phyloP scores from a whole-genome alignment of 805 yeast genomes.

The Starmerella davenportii region DNA sequence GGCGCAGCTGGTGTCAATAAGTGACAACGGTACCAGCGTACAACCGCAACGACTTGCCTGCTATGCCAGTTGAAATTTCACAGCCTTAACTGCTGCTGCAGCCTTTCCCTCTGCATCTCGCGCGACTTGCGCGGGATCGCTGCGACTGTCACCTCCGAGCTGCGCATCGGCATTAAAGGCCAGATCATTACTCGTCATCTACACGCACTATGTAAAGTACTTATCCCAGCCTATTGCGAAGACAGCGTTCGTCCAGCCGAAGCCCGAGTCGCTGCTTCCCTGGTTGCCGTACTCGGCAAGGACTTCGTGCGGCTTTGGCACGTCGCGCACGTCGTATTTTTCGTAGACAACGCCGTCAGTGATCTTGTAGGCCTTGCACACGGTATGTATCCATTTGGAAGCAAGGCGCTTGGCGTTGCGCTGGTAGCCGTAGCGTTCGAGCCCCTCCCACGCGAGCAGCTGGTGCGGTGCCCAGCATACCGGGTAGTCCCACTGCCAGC shows the following conservation, averaged over 20 bases:
- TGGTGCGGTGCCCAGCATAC: slow-evolving; percentile 99
- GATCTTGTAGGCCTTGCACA: slow-evolving; percentile 67
- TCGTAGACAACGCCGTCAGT: slow-evolving; percentile 90
- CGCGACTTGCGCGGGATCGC: no score
- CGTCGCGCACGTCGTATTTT: slow-evolving; percentile 75
- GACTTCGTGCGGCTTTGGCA: slow-evolving; percentile 73
- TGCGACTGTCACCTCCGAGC: no score
- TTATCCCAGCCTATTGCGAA: slow-evolving; percentile 23
- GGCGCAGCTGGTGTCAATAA: no score
- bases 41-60: no score
- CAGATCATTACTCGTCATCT: no score
- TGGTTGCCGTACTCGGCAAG: slow-evolving; percentile 96
- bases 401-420: slow-evolving; percentile 52
- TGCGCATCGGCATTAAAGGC: no score
- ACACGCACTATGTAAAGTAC: not conserved
- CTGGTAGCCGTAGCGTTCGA: slow-evolving; percentile 49
- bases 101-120: no score
- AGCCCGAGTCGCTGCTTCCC: slow-evolving; percentile 92
- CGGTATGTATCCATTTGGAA: slow-evolving; percentile 76
- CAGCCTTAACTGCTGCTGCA: no score
- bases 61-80: no score
- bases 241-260: slow-evolving; percentile 95
- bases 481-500: slow-evolving; percentile 94
- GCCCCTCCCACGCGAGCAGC: slow-evolving; percentile 81
- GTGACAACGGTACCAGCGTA: no score